Evolutionary conservation across 2,329 filamentous ascomycete genomes (phyloP), one percentile per base, ranked within the genome.

Genomic region (Alternaria gansuensis): DNA sequence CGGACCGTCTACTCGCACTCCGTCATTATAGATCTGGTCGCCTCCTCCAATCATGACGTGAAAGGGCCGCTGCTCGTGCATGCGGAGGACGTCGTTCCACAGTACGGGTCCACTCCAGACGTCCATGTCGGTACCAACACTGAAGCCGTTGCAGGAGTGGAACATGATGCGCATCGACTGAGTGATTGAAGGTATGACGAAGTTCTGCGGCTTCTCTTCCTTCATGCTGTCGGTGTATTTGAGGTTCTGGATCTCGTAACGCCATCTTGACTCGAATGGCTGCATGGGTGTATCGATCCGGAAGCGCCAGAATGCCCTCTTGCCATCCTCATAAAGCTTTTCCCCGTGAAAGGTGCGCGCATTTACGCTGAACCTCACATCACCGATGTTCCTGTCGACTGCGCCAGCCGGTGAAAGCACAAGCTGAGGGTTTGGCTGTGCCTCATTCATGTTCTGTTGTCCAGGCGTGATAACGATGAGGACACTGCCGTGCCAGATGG

Each of bases 21-120:
- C 91, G 55, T 89, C 87, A 65, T 89, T 88, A 78, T 89, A 89
- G 66, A 89, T 88, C 78, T 97, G 94, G 73, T 98, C 94, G 59
- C 94, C 94, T 57, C 94, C 94, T 51, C 94, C 94, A 62, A 97
- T 85, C 88, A 89, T 91, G 65, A 87, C 84, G 70, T 88, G 85
- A 74, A 89, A 87, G 7, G 87, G 86, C 63, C 81, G 82, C 72
- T 84, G 73, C 66, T 81, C 81, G 67, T 89, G 87, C 57, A 85
- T 78, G 44, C 87, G 83, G 55, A 88, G 71, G 31, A 88, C 87
- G 62, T 89, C 87, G 63, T 88, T 86, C 87, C 87, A 89, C 29
- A 89, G 77, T 24, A 82, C 84, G 3, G 84, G 84, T 2, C 87
- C 87, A 34, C 83, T 81, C 86, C 86, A 89, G 10, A 82, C 83